Conservation (phyloP, 306 rosid genomes). For the Vigna nakashimae region DNA sequence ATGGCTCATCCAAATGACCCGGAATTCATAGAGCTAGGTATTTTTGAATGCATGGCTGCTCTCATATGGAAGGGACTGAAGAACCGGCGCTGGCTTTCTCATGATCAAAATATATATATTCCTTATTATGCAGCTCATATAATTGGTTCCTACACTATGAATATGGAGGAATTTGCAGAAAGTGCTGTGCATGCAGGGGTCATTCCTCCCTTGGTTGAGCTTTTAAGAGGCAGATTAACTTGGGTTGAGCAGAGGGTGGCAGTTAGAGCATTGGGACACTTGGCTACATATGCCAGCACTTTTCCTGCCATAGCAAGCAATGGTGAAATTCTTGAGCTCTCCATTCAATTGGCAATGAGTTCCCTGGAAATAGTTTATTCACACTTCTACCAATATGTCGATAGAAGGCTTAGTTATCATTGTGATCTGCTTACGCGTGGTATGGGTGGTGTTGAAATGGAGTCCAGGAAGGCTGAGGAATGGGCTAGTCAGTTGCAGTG, state of each 20-base stretch:
- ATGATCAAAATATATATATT: constrained; percentile 95
- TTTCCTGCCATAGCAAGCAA: constrained; percentile 85
- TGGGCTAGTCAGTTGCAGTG: constrained; percentile 99
- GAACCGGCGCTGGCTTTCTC: constrained; percentile 97
- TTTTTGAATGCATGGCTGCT: constrained; percentile 96
- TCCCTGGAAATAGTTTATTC: constrained; percentile 96
- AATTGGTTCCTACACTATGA: constrained; percentile 98
- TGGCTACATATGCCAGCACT: constrained; percentile 92
- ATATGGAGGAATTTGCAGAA: constrained; percentile 96
- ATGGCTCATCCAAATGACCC: constrained; percentile 99
- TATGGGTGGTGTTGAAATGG: constrained; percentile 99
- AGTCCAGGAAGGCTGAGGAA: constrained; percentile 98
- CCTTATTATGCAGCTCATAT: constrained; percentile 99
- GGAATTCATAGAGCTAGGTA: constrained; percentile 89
- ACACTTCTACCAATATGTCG: constrained; percentile 89
- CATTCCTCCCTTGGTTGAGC: constrained; percentile 91
- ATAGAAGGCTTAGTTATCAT: constrained; percentile 94
- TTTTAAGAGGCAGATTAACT: constrained; percentile 89
- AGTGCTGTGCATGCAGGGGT: constrained; percentile 88
- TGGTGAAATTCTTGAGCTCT: constrained; percentile 91
- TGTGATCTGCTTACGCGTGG: constrained; percentile 98
- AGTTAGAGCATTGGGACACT: constrained; percentile 97
- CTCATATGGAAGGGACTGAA: constrained; percentile 96
- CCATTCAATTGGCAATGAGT: constrained; percentile 90
- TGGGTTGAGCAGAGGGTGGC: constrained; percentile 99